These are phyloP conservation scores for Volvox africanus DNA, from an alignment of 139 green algal genomes.

Conservation along the genomic window DNA sequence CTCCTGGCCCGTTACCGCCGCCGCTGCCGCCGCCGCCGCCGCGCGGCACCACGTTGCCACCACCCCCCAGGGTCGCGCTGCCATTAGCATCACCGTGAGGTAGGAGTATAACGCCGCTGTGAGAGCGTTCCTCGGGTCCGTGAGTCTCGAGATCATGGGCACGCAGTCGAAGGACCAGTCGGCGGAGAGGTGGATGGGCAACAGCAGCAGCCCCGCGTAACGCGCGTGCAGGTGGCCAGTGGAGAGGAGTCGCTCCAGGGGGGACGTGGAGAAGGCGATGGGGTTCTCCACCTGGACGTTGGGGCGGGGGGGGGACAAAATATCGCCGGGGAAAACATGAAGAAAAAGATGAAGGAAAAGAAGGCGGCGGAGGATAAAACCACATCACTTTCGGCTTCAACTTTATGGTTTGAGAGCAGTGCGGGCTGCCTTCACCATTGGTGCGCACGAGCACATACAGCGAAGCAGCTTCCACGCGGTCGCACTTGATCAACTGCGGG, in stretches of 20 bases:
- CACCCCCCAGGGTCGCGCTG: conserved; percentile 49
- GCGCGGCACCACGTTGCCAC: conserved; percentile 35
- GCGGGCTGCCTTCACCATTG: no score
- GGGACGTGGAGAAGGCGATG: conserved; percentile 72
- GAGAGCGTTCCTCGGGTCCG: conserved; percentile 69
- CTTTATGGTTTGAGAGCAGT: no score
- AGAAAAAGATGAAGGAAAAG: no score
- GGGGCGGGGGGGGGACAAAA: no score
- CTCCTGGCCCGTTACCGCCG: not conserved
- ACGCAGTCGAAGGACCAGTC: conserved; percentile 89
- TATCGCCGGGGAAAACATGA: no score
- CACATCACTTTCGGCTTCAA: no score
- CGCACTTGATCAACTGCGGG: no score
- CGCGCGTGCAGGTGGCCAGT: conserved; percentile 75
- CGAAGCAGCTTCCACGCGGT: no score
- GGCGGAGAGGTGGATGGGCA: conserved; percentile 74
- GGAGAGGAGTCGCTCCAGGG: conserved; percentile 56
- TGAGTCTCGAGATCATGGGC: conserved; percentile 59
- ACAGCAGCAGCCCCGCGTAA: conserved; percentile 77
- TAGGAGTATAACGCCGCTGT: conserved; percentile 62
- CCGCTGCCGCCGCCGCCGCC: not conserved
- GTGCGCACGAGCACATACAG: no score
- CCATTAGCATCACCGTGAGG: conserved; percentile 35
- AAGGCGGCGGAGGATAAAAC: no score
- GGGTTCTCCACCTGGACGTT: conserved; percentile 85